Percentiles rank a stretch among this genome's conserved stretches.
Conservation (phyloP, 2,329 filamentous ascomycete species). For the Purpureocillium takamizusanense region DNA sequence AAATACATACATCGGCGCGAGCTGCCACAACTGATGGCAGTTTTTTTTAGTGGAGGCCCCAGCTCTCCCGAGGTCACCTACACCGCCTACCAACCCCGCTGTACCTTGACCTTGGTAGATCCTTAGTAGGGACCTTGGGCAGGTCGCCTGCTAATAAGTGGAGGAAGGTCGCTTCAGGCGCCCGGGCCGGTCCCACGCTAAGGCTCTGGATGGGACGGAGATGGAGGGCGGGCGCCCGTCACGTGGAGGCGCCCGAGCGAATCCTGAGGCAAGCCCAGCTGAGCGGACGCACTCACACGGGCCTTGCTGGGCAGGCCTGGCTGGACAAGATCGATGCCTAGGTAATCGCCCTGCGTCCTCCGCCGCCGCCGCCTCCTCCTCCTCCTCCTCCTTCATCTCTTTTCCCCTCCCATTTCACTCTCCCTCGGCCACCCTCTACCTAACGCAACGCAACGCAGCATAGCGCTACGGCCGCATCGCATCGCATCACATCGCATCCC, state of each 20-base stretch:
- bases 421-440: neutral
- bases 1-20: too few species aligned
- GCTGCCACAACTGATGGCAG: too few species aligned
- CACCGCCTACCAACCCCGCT: too few species aligned
- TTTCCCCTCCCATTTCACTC: neutral
- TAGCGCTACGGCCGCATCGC: too few species aligned
- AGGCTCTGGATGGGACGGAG: neutral
- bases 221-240: neutral
- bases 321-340: too few species aligned
- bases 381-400: too few species aligned
- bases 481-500: neutral
- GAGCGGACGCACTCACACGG: neutral
- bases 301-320: too few species aligned
- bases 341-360: too few species aligned
- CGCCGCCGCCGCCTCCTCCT: too few species aligned
- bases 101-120: neutral
- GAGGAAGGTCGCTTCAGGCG: neutral
- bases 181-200: conserved; percentile 1
- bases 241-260: neutral
- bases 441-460: neutral
- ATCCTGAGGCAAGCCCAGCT: neutral
- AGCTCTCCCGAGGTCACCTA: too few species aligned
- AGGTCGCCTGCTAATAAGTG: too few species aligned
- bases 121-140: neutral
- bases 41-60: too few species aligned